These are phyloP conservation scores for Crithidia thermophila DNA, from an alignment of 208 protist genomes.

Conservation along the genomic window DNA sequence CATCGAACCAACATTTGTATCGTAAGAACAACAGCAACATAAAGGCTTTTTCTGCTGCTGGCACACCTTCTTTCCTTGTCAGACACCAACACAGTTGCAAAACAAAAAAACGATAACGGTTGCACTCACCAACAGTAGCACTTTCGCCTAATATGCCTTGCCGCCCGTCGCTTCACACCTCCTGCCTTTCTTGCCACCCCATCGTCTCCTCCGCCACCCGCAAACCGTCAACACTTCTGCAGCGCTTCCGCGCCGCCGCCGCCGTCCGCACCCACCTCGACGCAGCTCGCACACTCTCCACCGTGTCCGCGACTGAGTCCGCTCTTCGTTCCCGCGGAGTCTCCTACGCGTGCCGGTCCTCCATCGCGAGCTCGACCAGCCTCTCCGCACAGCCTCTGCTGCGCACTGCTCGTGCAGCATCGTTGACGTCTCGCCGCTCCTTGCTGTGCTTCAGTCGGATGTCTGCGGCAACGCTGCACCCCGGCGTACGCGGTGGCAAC, in stretches of 20 bases:
- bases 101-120: no score
- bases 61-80: not conserved
- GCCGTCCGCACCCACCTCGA: not conserved
- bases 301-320: not conserved
- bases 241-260: not conserved
- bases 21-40: no score
- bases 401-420: not conserved
- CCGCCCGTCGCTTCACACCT: not conserved
- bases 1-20: no score
- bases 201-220: not conserved
- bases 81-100: not conserved
- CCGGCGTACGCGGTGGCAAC: slow-evolving; percentile 14
- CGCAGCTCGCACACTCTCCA: not conserved
- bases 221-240: not conserved
- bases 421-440: not conserved
- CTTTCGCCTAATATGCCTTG: slow-evolving; percentile 6
- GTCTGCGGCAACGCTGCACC: slow-evolving; percentile 36
- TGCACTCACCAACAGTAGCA: not conserved
- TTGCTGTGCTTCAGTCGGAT: slow-evolving; percentile 8
- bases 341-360: not conserved
- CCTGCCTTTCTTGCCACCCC: not conserved
- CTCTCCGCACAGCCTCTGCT: not conserved
- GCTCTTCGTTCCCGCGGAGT: not conserved
- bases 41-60: no score
- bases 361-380: not conserved